These are phyloP conservation scores for Crithidia sp. DNA, from an alignment of 208 protist species.

Conservation along the genomic window DNA sequence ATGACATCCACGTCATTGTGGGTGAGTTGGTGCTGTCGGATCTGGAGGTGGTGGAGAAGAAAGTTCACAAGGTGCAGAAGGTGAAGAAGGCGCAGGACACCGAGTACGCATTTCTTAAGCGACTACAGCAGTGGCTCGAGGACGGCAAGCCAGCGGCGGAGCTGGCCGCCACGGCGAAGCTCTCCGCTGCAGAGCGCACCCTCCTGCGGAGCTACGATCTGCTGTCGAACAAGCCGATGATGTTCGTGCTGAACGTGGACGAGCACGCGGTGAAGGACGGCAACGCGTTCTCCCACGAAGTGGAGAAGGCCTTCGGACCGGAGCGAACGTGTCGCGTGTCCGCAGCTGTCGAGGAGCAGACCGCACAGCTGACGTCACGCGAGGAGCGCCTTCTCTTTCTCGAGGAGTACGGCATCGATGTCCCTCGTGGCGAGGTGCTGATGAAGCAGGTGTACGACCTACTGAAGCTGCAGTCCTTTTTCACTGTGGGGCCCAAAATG, in stretches of 20 bases:
- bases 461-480: conserved; percentile 82
- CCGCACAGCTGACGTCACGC: conserved; percentile 56
- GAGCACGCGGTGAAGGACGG: conserved; percentile 56
- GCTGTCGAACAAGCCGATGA: conserved; percentile 81
- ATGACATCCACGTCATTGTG: conserved; percentile 78
- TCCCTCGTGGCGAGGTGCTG: conserved; percentile 71
- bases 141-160: conserved; percentile 56
- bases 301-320: conserved; percentile 65
- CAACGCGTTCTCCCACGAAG: conserved; percentile 55
- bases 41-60: conserved; percentile 78
- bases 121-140: conserved; percentile 57
- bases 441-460: conserved; percentile 64
- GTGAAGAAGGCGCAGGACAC: conserved; percentile 48
- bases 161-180: conserved; percentile 17
- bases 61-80: conserved; percentile 46
- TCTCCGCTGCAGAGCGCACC: conserved; percentile 24
- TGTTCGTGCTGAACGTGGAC: conserved; percentile 90
- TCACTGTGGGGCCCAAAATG: conserved; percentile 89
- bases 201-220: conserved; percentile 67
- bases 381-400: conserved; percentile 83
- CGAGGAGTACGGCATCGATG: conserved; percentile 75
- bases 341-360: conserved; percentile 84
- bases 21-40: conserved; percentile 87
- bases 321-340: conserved; percentile 71
- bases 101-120: conserved; percentile 50